These are phyloP conservation scores for Nemophila menziesii DNA, from an alignment of 257 asterid species.

Conservation along the genomic window DNA sequence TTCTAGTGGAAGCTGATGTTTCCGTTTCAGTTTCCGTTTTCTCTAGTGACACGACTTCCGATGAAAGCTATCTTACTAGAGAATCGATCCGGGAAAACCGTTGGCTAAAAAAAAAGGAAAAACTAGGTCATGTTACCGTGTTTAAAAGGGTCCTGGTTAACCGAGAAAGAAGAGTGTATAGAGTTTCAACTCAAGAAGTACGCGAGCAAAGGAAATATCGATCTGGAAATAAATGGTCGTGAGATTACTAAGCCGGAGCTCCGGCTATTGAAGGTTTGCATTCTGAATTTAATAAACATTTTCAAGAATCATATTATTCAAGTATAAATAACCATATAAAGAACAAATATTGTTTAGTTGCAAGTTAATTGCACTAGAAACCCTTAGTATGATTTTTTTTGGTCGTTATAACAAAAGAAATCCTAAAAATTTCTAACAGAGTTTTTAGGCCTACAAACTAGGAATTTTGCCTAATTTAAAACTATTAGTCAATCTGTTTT, in stretches of 20 bases:
- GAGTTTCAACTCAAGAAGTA: slow-evolving; percentile 43
- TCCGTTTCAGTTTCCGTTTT: slow-evolving; percentile 18
- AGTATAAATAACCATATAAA: no score
- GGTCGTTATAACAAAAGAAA: no score
- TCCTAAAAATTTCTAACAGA: no score
- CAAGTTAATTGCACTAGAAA: no score
- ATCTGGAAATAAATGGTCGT: slow-evolving; percentile 49
- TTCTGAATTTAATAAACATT: no score
- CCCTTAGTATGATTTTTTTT: no score
- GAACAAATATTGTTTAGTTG: no score
- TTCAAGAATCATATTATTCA: no score
- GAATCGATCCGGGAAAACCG: slow-evolving; percentile 29
- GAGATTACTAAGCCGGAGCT: slow-evolving; percentile 66
- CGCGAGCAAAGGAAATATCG: slow-evolving; percentile 77
- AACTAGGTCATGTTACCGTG: slow-evolving; percentile 64
- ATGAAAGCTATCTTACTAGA: slow-evolving; percentile 21
- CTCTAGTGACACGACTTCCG: slow-evolving; percentile 18
- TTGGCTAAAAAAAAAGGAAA: slow-evolving; percentile 26
- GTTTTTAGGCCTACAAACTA: no score
- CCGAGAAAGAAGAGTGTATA: slow-evolving; percentile 58
- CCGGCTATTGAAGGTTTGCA: slow-evolving; percentile 48
- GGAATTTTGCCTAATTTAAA: no score
- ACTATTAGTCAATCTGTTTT: no score
- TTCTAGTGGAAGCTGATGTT: slow-evolving; percentile 16
- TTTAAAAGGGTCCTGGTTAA: slow-evolving; percentile 34